Conservation (phyloP, 805 yeast genomes). For the Debaryomyces prosopidis region DNA sequence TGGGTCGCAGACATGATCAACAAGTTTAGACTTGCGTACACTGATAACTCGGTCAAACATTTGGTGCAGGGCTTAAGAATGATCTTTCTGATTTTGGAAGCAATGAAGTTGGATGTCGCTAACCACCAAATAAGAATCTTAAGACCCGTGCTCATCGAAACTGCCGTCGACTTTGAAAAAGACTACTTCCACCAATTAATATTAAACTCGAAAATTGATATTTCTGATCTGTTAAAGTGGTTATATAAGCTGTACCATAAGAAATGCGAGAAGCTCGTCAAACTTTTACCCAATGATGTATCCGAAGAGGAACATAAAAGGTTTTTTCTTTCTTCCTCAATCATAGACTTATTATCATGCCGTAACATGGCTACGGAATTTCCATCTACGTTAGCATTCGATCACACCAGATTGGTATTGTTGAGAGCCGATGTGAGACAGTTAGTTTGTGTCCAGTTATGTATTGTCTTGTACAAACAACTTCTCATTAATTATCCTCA, state of each 20-base stretch:
- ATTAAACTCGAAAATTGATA: constrained; percentile 56
- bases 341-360: constrained; percentile 68
- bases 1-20: constrained; percentile 83
- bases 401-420: constrained; percentile 74
- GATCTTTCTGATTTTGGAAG: constrained; percentile 81
- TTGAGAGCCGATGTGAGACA: constrained; percentile 85
- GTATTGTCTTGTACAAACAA: constrained; percentile 72
- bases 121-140: constrained; percentile 88
- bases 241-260: constrained; percentile 41
- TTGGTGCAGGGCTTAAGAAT: constrained; percentile 76
- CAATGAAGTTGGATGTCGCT: constrained; percentile 93
- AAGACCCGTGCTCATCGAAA: constrained; percentile 80
- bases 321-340: constrained; percentile 48
- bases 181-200: constrained; percentile 68
- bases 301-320: constrained; percentile 21
- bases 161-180: constrained; percentile 85
- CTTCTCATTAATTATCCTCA: constrained; percentile 40
- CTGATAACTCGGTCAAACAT: constrained; percentile 44
- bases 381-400: constrained; percentile 82
- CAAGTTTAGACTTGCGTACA: constrained; percentile 53
- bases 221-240: constrained; percentile 68
- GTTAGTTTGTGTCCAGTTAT: constrained; percentile 75
- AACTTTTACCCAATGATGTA: background rate
- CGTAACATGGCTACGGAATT: constrained; percentile 79
- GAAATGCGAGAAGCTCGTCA: constrained; percentile 6